Conservation (phyloP, 495 filamentous ascomycete species). For the Articulospora tetracladia region DNA sequence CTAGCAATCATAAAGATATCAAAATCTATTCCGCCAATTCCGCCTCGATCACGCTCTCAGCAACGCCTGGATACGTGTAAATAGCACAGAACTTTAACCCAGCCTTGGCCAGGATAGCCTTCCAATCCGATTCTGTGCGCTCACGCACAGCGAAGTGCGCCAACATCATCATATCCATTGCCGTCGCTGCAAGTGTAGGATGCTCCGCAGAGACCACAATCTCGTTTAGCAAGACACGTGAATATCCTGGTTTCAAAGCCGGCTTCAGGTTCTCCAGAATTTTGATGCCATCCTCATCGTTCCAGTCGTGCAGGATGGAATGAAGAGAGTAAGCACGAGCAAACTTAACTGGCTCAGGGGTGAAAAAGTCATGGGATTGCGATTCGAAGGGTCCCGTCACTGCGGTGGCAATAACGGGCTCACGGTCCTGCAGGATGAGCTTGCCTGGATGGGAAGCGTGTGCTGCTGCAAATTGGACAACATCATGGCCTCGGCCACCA, state of each 20-base stretch:
- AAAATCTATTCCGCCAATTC: slow-evolving; percentile 15
- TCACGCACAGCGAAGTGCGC: slow-evolving; percentile 25
- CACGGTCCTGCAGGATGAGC: slow-evolving; percentile 51
- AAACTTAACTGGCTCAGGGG: slow-evolving; percentile 42
- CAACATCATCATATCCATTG: slow-evolving; percentile 39
- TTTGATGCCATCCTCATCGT: slow-evolving; percentile 16
- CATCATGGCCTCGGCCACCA: slow-evolving; percentile 1
- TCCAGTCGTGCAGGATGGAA: slow-evolving; percentile 27
- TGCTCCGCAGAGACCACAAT: slow-evolving; percentile 34
- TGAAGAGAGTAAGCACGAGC: slow-evolving; percentile 28
- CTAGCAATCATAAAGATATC: too few relatives aligned
- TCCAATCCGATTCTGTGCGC: slow-evolving; percentile 13
- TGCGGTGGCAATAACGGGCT: slow-evolving; percentile 28
- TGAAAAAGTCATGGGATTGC: slow-evolving; percentile 46
- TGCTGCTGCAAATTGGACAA: background rate
- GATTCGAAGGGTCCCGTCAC: slow-evolving; percentile 31
- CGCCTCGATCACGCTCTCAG: slow-evolving; percentile 41
- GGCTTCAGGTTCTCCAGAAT: slow-evolving; percentile 27
- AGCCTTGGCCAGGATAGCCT: background rate
- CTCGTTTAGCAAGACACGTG: slow-evolving; percentile 38
- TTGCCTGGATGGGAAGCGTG: slow-evolving; percentile 5
- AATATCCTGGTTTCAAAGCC: slow-evolving; percentile 33
- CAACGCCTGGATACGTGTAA: slow-evolving; percentile 31
- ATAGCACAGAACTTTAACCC: slow-evolving; percentile 33
- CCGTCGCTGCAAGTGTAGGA: slow-evolving; percentile 27